Base-by-base conservation (phyloP, 2,329 filamentous ascomycete genomes). In the Stagonosporopsis chrysanthemi region DNA sequence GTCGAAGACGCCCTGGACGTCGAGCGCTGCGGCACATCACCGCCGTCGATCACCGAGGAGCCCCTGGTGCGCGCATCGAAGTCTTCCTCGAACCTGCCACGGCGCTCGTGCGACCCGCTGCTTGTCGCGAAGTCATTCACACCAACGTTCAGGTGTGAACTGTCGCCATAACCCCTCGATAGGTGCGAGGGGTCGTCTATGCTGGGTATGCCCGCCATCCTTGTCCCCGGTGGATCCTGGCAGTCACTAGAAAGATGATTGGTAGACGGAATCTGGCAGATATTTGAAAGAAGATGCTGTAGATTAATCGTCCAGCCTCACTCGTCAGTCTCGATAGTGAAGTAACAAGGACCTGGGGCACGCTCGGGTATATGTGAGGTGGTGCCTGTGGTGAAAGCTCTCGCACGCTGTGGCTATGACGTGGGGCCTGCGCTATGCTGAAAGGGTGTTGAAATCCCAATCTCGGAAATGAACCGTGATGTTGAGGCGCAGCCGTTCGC, bases 31-130 rank as follows among this genome's bases (percentile, higher is more conserved):
- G 88, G 82, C 36, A 74, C 58, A 49, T 74, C 72, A 43, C 80
- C 82, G 45, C 80, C 82, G 68, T 86, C 84, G 58, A 87, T 70
- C 56, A 90, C 81, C 35, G 88, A 90, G 66, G 85, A 85, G 43
- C 87, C 88, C 61, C 88, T 84, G 67, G 86, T 86, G 67, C 83
- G 86, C 47, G 85, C 86, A 77, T 90, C 88, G 82, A 88, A 90
- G 79, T 89, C 86, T 73, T 91, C 88, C 65, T 84, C 87, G 68
- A 90, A 89, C 65, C 81, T 85, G 60, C 86, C 81, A 42, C 66
- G 52, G 45, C 72, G 67, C 56, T 71, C 69, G 17, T 60, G 55
- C 28, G 64, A 65, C 6, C 69, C 68, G 24, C 50, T 52, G 41
- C 69, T 71, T 43, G 65, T 64, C 12, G 75, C 78, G 50, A 80